Conservation (phyloP, 2,329 filamentous ascomycete genomes). For the Waltergamsia citrina region DNA sequence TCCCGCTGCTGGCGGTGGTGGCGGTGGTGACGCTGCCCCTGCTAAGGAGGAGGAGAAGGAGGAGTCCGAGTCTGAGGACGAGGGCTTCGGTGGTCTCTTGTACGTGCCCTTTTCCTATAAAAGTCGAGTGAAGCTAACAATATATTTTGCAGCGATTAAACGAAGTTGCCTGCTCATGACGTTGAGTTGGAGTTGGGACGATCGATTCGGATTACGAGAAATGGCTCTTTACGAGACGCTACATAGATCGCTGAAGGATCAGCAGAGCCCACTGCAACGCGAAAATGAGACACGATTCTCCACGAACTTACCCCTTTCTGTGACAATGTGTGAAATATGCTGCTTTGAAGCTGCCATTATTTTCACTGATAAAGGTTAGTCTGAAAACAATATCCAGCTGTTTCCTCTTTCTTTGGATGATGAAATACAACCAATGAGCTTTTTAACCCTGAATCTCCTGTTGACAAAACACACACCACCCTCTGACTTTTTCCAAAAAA, state of each 20-base stretch:
- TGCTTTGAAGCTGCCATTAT: neutral
- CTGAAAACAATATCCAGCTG: no score
- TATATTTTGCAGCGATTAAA: constrained; percentile 40
- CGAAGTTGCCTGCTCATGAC: constrained; percentile 24
- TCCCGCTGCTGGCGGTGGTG: constrained; percentile 53
- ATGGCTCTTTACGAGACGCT: constrained; percentile 27
- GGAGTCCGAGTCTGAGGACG: constrained; percentile 45
- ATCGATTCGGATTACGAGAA: constrained; percentile 34
- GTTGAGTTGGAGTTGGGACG: constrained; percentile 28
- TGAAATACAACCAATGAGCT: constrained; percentile 50
- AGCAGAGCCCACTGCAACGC: constrained; percentile 24
- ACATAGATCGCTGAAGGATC: constrained; percentile 40
- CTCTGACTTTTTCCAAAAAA: constrained; percentile 37
- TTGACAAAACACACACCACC: constrained; percentile 41
- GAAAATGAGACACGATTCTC: constrained; percentile 17
- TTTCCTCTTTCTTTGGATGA: constrained; percentile 34
- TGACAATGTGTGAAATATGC: constrained; percentile 4
- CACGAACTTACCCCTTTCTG: neutral
- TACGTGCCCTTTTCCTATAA: constrained; percentile 21
- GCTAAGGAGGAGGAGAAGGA: constrained; percentile 56
- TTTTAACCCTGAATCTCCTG: constrained; percentile 59
- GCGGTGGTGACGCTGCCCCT: constrained; percentile 39
- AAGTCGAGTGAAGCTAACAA: constrained; percentile 31
- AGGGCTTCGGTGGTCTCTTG: constrained; percentile 78
- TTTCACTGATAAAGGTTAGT: constrained; percentile 33